These are phyloP conservation scores for Pneumocystis canis DNA, from an alignment of 1,139 yeast genomes.

Conservation along the genomic window DNA sequence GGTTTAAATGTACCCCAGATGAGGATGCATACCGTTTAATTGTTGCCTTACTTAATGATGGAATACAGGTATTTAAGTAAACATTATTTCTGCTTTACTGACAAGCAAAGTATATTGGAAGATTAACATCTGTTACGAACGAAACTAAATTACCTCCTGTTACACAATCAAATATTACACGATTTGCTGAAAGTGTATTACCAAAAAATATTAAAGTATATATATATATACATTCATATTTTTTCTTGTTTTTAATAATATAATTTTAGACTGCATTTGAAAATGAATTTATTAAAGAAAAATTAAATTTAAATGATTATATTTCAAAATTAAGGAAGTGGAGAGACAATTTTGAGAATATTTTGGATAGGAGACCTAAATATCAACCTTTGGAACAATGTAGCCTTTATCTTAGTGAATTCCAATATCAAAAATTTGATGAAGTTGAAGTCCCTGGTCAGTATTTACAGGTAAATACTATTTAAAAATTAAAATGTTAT, in stretches of 20 bases:
- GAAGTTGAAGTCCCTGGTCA: slow-evolving; percentile 98
- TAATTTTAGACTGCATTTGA: slow-evolving; percentile 54
- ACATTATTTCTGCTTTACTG: background rate
- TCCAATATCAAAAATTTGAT: slow-evolving; percentile 95
- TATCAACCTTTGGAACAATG: slow-evolving; percentile 72
- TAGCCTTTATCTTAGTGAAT: slow-evolving; percentile 89
- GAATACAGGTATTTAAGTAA: slow-evolving; percentile 39
- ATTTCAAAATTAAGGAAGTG: slow-evolving; percentile 72
- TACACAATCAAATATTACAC: slow-evolving; percentile 75
- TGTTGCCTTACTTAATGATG: slow-evolving; percentile 84
- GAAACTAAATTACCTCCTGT: slow-evolving; percentile 82
- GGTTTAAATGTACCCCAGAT: slow-evolving; percentile 88
- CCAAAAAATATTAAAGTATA: slow-evolving; percentile 61
- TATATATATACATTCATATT: background rate
- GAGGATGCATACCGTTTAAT: slow-evolving; percentile 92
- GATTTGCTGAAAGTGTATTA: slow-evolving; percentile 85
- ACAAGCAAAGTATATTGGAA: slow-evolving; percentile 42
- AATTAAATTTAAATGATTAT: slow-evolving; percentile 81
- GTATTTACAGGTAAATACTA: slow-evolving; percentile 44
- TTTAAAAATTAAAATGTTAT: background rate
- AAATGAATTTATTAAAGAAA: slow-evolving; percentile 71
- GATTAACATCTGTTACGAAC: slow-evolving; percentile 72
- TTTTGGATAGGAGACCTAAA: slow-evolving; percentile 60
- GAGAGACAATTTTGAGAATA: slow-evolving; percentile 86
- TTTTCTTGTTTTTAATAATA: background rate